Evolutionary conservation across 208 protist species (phyloP).

Genomic region (Leptomonas pyrrhocoris): DNA sequence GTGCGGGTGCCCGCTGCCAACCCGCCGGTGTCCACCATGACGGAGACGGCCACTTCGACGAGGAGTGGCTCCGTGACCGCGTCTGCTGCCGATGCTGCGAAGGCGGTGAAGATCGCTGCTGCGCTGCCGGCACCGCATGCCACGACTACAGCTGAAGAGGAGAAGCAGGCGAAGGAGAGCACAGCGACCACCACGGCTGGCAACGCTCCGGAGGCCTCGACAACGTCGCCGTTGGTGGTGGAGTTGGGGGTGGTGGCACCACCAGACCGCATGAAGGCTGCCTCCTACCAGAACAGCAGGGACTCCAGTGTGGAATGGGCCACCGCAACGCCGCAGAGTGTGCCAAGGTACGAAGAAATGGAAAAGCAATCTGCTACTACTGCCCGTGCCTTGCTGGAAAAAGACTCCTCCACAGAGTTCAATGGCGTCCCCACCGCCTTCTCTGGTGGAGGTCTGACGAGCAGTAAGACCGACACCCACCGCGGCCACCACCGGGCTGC

Average conservation of each 20-base stretch:
- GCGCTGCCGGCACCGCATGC: background rate
- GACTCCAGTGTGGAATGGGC: constrained; percentile 1
- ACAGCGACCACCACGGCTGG: too few species aligned
- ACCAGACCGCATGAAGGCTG: constrained; percentile 10
- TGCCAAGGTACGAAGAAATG: constrained; percentile 1
- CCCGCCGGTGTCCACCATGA: background rate
- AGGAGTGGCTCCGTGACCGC: background rate
- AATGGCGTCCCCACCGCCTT: constrained; percentile 3
- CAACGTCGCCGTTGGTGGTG: constrained; percentile 1
- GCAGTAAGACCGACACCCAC: constrained; percentile 22
- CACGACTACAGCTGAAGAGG: too few species aligned
- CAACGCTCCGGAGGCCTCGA: background rate
- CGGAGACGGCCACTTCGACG: background rate
- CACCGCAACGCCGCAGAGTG: background rate
- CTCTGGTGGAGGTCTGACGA: constrained; percentile 17
- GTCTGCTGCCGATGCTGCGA: background rate
- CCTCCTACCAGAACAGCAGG: background rate
- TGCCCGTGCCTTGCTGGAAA: background rate
- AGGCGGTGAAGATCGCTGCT: background rate
- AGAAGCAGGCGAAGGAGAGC: too few species aligned
- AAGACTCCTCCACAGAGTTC: background rate
- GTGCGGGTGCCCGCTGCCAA: constrained; percentile 14
- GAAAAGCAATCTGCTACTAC: background rate
- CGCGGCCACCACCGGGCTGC: constrained; percentile 3
- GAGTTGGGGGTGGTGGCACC: constrained; percentile 12